Percentiles rank a stretch among this genome's conserved stretches.
Conservation (phyloP, 352 stramenopile genomes). For the Globisporangium spinosum region DNA sequence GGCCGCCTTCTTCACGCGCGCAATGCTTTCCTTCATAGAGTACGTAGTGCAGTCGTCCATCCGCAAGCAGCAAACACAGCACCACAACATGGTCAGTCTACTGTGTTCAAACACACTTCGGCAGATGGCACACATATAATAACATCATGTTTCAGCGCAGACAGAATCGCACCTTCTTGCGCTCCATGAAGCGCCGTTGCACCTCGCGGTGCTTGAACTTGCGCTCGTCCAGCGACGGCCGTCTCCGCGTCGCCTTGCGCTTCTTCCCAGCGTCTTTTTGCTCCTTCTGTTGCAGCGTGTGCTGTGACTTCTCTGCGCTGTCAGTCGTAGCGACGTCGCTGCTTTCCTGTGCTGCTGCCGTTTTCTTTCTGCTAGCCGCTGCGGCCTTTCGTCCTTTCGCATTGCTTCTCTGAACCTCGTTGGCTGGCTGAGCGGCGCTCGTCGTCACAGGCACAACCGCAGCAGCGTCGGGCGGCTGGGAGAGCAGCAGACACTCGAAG, state of each 20-base stretch:
- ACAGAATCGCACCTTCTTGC: conserved; percentile 33
- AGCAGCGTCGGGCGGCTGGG: neutral
- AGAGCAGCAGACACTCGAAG: conserved; percentile 35
- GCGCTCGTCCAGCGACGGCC: conserved; percentile 34
- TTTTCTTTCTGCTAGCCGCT: neutral
- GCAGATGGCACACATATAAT: neutral
- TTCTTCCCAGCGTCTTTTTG: conserved; percentile 22
- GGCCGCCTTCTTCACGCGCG: conserved; percentile 32
- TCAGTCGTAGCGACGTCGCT: too few species aligned
- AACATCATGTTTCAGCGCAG: neutral
- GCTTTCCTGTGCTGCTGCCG: neutral
- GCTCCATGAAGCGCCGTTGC: conserved; percentile 49
- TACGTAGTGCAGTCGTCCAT: neutral
- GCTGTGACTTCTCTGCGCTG: neutral
- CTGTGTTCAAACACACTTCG: neutral
- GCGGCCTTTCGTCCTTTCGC: neutral
- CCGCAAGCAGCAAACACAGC: neutral
- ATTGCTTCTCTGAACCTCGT: neutral
- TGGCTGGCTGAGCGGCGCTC: neutral
- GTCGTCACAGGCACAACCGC: neutral
- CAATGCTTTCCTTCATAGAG: conserved; percentile 22
- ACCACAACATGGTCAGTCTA: neutral
- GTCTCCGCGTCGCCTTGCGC: conserved; percentile 20
- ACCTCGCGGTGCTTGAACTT: conserved; percentile 50
- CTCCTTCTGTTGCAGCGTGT: neutral